phyloP scores from a whole-genome alignment of 768 basidiomycete species.

The Tremella mesenterica region DNA sequence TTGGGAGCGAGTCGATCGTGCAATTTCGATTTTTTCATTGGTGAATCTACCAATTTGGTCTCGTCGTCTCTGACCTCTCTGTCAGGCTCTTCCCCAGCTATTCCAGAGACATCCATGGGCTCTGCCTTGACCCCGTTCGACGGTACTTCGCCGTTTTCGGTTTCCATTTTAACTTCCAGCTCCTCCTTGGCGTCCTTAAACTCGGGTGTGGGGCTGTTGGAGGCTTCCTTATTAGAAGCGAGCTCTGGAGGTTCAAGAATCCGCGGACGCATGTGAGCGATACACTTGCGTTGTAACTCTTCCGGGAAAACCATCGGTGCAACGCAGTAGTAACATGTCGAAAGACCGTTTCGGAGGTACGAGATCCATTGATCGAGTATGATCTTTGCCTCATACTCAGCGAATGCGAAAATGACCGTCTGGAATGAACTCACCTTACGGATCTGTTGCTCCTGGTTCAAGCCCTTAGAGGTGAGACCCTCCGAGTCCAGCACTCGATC shows the following conservation, averaged over 20 bases:
- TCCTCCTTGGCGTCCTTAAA: not conserved
- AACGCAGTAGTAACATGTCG: slow-evolving; percentile 82
- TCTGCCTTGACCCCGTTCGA: slow-evolving; percentile 29
- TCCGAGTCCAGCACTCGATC: slow-evolving; percentile 62
- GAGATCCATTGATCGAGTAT: slow-evolving; percentile 86
- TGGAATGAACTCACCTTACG: slow-evolving; percentile 13
- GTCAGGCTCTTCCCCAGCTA: slow-evolving; percentile 47
- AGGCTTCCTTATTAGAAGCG: slow-evolving; percentile 4
- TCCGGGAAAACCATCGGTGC: slow-evolving; percentile 86
- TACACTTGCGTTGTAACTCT: slow-evolving; percentile 88
- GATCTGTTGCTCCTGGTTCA: slow-evolving; percentile 19
- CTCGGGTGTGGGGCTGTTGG: slow-evolving; percentile 5
- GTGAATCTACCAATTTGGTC: slow-evolving; percentile 30
- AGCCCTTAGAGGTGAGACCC: slow-evolving; percentile 54
- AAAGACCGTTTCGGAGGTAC: slow-evolving; percentile 71
- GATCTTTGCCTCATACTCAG: slow-evolving; percentile 55
- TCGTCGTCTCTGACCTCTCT: slow-evolving; percentile 10
- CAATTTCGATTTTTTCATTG: slow-evolving; percentile 30
- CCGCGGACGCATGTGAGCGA: slow-evolving; percentile 65
- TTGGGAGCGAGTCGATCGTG: slow-evolving; percentile 5
- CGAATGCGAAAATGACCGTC: not conserved
- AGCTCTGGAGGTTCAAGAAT: slow-evolving; percentile 45
- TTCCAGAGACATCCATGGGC: not conserved
- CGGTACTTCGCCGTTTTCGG: slow-evolving; percentile 50
- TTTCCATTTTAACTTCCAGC: slow-evolving; percentile 7